phyloP scores from a whole-genome alignment of 1,284 basidiomycete species.

The Irpex sp. region DNA sequence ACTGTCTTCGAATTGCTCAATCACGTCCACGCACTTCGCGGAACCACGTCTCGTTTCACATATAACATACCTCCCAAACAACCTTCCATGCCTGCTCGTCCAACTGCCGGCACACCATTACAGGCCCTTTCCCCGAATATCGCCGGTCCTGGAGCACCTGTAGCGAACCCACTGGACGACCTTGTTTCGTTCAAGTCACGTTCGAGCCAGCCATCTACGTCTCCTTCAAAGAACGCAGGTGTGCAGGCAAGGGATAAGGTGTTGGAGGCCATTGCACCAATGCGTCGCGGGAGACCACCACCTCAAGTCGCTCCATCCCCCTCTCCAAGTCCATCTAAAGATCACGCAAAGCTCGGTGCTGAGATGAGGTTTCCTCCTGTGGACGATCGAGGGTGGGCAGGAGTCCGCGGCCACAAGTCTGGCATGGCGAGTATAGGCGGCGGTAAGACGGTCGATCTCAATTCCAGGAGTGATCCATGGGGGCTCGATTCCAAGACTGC shows the following conservation, averaged over 20 bases:
- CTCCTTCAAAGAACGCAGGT: slow-evolving; percentile 39
- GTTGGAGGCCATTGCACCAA: slow-evolving; percentile 69
- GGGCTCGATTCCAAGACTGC: slow-evolving; percentile 27
- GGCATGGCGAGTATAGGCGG: slow-evolving; percentile 27
- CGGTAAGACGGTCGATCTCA: slow-evolving; percentile 15
- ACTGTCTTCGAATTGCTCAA: slow-evolving; percentile 76
- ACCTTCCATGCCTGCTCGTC: slow-evolving; percentile 33
- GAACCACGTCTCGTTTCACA: slow-evolving; percentile 73
- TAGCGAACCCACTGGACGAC: slow-evolving; percentile 35
- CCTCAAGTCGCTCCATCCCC: slow-evolving; percentile 29
- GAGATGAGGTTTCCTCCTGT: slow-evolving; percentile 36
- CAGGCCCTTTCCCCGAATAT: slow-evolving; percentile 25
- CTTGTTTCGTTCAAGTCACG: slow-evolving; percentile 35
- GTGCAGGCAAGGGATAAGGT: slow-evolving; percentile 67
- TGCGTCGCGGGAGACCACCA: slow-evolving; percentile 65
- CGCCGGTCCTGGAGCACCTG: slow-evolving; percentile 15
- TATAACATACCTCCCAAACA: slow-evolving; percentile 54
- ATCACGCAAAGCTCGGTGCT: slow-evolving; percentile 28
- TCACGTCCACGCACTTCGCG: slow-evolving; percentile 75
- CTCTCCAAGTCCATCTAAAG: slow-evolving; percentile 33
- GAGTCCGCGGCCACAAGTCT: slow-evolving; percentile 31
- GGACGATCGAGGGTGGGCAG: slow-evolving; percentile 52
- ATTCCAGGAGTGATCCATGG: slow-evolving; percentile 45
- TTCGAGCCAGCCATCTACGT: slow-evolving; percentile 18
- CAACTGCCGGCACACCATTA: slow-evolving; percentile 18